phyloP scores from a whole-genome alignment of 2,329 filamentous ascomycete genomes.

The Ilyonectria destructans region DNA sequence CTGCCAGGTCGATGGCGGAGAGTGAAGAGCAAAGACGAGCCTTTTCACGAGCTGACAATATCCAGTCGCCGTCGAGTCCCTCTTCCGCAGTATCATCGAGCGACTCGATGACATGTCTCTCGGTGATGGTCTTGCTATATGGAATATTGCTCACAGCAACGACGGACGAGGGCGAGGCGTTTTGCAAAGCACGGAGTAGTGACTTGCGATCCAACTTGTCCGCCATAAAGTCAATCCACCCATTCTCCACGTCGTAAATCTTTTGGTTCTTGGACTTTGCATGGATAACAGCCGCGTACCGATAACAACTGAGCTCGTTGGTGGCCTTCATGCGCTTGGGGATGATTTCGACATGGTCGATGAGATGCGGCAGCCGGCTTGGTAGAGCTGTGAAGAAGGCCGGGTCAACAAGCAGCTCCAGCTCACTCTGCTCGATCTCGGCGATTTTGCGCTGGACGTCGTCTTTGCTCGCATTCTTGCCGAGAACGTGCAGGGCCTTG shows the following conservation, averaged over 20 bases:
- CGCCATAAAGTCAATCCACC: constrained; percentile 44
- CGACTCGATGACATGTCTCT: constrained; percentile 40
- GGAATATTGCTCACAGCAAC: constrained; percentile 48
- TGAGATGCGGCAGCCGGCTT: constrained; percentile 33
- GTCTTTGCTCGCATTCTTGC: constrained; percentile 17
- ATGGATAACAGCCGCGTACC: constrained; percentile 49
- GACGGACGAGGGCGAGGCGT: not conserved
- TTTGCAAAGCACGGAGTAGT: constrained; percentile 29
- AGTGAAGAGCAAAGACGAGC: constrained; percentile 27
- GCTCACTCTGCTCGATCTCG: constrained; percentile 34
- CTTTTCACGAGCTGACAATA: constrained; percentile 4
- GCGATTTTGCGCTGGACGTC: constrained; percentile 25
- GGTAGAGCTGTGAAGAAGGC: constrained; percentile 44
- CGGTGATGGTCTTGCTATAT: constrained; percentile 51
- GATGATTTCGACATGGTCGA: constrained; percentile 50
- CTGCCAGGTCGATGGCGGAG: constrained; percentile 37
- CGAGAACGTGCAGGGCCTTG: constrained; percentile 21
- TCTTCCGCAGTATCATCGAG: constrained; percentile 9
- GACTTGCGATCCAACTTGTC: constrained; percentile 24
- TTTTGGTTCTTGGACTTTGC: not conserved
- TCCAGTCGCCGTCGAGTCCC: constrained; percentile 28
- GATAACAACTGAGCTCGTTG: constrained; percentile 51
- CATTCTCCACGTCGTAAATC: constrained; percentile 30
- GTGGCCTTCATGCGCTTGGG: constrained; percentile 51
- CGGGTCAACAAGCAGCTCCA: constrained; percentile 47